Percentiles rank a stretch among this genome's conserved stretches.
These are phyloP conservation scores for Extremus antarcticus DNA, from an alignment of 495 filamentous ascomycete genomes.

Conservation along the genomic window DNA sequence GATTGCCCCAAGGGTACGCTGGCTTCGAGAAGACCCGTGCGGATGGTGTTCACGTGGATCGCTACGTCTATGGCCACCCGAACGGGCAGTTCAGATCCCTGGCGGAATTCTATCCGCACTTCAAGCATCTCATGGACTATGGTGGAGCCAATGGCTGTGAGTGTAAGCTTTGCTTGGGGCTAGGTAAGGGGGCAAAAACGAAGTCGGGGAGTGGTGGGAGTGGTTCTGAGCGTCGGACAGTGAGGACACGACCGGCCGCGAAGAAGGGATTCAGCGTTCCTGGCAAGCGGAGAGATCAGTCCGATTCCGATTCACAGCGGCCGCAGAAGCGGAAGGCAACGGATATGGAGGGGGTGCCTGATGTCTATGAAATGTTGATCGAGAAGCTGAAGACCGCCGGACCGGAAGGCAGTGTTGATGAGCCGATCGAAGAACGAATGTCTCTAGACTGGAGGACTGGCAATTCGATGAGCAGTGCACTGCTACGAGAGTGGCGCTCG, in stretches of 20 bases:
- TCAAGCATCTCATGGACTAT: constrained; percentile 45
- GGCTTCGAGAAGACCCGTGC: constrained; percentile 37
- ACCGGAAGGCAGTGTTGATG: constrained; percentile 29
- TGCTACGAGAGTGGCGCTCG: constrained; percentile 24
- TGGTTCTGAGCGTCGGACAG: background rate
- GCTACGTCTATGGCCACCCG: constrained; percentile 47
- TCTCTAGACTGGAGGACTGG: constrained; percentile 47
- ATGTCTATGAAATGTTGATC: constrained; percentile 41
- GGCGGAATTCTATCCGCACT: constrained; percentile 46
- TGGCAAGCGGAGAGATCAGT: background rate
- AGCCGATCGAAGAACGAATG: constrained; percentile 35
- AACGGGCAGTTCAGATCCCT: constrained; percentile 42
- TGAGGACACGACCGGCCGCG: background rate
- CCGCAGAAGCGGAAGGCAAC: constrained; percentile 18
- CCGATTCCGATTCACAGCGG: background rate
- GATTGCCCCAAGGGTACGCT: constrained; percentile 45
- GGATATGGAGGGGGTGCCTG: constrained; percentile 41
- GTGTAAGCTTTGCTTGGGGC: constrained; percentile 28
- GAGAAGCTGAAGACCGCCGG: constrained; percentile 35
- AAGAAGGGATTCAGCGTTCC: background rate
- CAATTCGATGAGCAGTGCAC: constrained; percentile 28
- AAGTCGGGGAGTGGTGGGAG: background rate
- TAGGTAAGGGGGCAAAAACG: background rate
- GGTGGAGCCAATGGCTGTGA: constrained; percentile 31
- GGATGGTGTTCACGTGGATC: constrained; percentile 32